Evolutionary conservation across 371 early-diverging fungal genomes (phyloP), one percentile per base, ranked within the genome.

Genomic region (Catenaria anguillulae): DNA sequence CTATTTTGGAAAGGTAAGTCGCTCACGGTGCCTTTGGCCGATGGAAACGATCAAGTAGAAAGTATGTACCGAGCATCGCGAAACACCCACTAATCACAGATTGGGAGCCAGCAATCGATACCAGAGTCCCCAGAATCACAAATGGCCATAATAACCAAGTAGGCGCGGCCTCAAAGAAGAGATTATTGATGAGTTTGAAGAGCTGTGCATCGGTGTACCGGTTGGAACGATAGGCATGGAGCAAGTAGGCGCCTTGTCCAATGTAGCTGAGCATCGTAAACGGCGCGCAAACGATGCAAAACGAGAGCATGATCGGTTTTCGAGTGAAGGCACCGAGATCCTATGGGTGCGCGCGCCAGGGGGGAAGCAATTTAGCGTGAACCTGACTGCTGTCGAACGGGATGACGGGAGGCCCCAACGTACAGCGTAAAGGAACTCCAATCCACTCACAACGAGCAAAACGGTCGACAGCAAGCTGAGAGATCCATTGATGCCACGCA

Each of bases 341-440:
- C n/a, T n/a, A n/a, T n/a, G n/a, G n/a, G n/a, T n/a, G n/a, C n/a
- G n/a, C n/a, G n/a, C n/a, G n/a, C n/a, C n/a, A n/a, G n/a, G n/a
- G n/a, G n/a, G n/a, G n/a, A n/a, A n/a, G n/a, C n/a, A n/a, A n/a
- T n/a, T n/a, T n/a, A n/a, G n/a, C n/a, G n/a, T n/a, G n/a, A n/a
- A n/a, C n/a, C n/a, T n/a, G n/a, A n/a, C n/a, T n/a, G n/a, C n/a
- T n/a, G n/a, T n/a, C n/a, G n/a, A n/a, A n/a, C n/a, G n/a, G n/a
- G n/a, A n/a, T n/a, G n/a, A n/a, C n/a, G n/a, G n/a, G n/a, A n/a
- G n/a, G n/a, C n/a, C n/a, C n/a, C n/a, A n/a, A n/a, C n/a, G n/a
- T n/a, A n/a, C 58, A 24, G 58, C 58, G 58, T 58, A 58, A 15
- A 58, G 24, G 24, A 42, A 40, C 31, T 58, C 58, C 29, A 58